Conservation (phyloP, 495 filamentous ascomycete species). For the Penicillium pulvis region DNA sequence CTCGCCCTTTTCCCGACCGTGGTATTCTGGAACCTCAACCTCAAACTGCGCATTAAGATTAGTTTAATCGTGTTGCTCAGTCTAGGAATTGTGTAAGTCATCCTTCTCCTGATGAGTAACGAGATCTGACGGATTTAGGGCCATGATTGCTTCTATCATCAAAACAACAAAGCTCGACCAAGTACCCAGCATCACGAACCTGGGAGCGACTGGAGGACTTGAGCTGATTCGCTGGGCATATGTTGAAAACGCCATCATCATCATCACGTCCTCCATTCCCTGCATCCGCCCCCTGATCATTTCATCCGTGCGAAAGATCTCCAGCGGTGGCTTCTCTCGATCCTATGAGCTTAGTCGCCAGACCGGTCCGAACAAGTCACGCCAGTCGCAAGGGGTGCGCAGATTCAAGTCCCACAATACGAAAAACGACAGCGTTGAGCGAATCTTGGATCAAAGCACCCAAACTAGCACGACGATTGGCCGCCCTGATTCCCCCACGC, state of each 20-base stretch:
- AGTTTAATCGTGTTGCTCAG: conserved; percentile 42
- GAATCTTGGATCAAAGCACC: conserved; percentile 25
- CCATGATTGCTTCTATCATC: conserved; percentile 45
- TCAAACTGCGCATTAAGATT: conserved; percentile 42
- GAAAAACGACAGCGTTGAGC: conserved; percentile 36
- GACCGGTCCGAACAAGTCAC: conserved; percentile 23
- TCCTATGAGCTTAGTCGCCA: conserved; percentile 38
- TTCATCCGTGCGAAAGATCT: conserved; percentile 42
- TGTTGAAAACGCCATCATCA: conserved; percentile 37
- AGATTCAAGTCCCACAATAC: conserved; percentile 14
- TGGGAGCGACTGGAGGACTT: conserved; percentile 29
- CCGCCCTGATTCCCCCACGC: conserved; percentile 19
- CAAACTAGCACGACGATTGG: conserved; percentile 20
- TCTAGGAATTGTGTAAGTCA: conserved; percentile 40
- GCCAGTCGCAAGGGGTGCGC: conserved; percentile 18
- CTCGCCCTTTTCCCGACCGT: conserved; percentile 43
- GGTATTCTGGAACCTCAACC: conserved; percentile 49
- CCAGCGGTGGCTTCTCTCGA: conserved; percentile 26
- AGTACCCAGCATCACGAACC: conserved; percentile 36
- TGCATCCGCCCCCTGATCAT: conserved; percentile 39
- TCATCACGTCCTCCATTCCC: conserved; percentile 39
- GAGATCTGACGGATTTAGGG: conserved; percentile 24
- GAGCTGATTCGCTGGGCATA: conserved; percentile 40
- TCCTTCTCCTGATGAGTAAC: neutral
- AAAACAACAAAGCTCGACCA: conserved; percentile 43